These are phyloP conservation scores for Boletus subcaerulescens DNA, from an alignment of 768 basidiomycete genomes.

Conservation along the genomic window DNA sequence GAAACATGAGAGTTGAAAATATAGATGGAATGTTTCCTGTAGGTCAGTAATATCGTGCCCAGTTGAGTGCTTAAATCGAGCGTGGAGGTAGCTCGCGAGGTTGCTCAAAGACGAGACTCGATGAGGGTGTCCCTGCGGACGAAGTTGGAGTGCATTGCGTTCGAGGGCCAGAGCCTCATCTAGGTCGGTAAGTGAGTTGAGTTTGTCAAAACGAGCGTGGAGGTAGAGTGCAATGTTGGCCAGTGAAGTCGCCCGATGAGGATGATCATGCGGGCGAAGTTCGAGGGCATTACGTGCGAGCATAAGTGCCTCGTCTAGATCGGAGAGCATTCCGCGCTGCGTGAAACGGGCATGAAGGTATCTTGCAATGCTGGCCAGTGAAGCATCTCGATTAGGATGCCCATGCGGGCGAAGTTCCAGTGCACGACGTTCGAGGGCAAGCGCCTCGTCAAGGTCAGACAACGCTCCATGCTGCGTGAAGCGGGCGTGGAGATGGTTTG, in stretches of 20 bases:
- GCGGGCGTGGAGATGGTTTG: not conserved
- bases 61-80: not conserved
- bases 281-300: not conserved
- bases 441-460: not conserved
- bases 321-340: not conserved
- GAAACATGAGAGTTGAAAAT: not conserved
- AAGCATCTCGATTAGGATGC: not conserved
- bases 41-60: no score
- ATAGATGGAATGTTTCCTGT: no score
- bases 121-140: not conserved
- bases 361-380: not conserved
- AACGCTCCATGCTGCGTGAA: not conserved
- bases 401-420: not conserved
- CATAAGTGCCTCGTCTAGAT: not conserved
- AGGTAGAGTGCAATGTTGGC: not conserved
- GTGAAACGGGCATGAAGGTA: not conserved
- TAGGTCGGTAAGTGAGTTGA: not conserved
- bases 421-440: not conserved
- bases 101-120: not conserved
- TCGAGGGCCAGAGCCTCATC: not conserved
- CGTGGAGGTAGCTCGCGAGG: not conserved
- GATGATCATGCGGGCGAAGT: not conserved
- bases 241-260: not conserved
- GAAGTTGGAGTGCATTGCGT: not conserved
- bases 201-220: not conserved